Conservation (phyloP, 2,329 filamentous ascomycete species). For the Coniosporium tulheliwenetii region DNA sequence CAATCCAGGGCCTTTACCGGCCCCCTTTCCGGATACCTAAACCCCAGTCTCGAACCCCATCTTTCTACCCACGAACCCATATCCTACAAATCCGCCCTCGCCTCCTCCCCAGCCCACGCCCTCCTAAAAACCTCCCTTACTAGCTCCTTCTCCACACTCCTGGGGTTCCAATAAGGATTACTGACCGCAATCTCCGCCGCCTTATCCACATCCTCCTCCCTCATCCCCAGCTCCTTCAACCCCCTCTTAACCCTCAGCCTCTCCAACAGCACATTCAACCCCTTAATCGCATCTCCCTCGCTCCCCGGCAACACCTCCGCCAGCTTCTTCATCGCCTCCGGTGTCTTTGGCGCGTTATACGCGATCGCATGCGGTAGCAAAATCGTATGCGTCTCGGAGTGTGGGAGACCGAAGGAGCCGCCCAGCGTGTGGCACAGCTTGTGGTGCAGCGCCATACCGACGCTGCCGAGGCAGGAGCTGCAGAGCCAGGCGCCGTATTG, state of each 20-base stretch:
- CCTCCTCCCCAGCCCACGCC: slow-evolving; percentile 45
- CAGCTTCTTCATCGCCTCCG: slow-evolving; percentile 35
- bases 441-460: slow-evolving; percentile 50
- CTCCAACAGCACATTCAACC: slow-evolving; percentile 39
- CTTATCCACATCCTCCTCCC: slow-evolving; percentile 43
- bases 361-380: slow-evolving; percentile 47
- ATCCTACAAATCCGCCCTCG: slow-evolving; percentile 32
- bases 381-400: slow-evolving; percentile 50
- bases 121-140: slow-evolving; percentile 42
- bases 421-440: slow-evolving; percentile 52
- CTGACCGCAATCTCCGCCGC: slow-evolving; percentile 42
- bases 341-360: slow-evolving; percentile 43
- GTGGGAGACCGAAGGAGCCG: slow-evolving; percentile 46
- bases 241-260: slow-evolving; percentile 37
- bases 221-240: slow-evolving; percentile 41
- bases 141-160: slow-evolving; percentile 33
- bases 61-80: neutral
- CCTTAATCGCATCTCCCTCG: slow-evolving; percentile 41
- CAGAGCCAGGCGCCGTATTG: slow-evolving; percentile 52
- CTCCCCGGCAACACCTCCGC: slow-evolving; percentile 39
- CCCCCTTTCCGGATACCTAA: too few relatives aligned
- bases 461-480: slow-evolving; percentile 42
- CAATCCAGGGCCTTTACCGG: too few relatives aligned
- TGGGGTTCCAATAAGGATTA: slow-evolving; percentile 45
- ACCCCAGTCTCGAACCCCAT: too few relatives aligned